Evolutionary conservation across 2,329 filamentous ascomycete genomes (phyloP).

Genomic region (Ophiocordyceps camponoti-leonardi): DNA sequence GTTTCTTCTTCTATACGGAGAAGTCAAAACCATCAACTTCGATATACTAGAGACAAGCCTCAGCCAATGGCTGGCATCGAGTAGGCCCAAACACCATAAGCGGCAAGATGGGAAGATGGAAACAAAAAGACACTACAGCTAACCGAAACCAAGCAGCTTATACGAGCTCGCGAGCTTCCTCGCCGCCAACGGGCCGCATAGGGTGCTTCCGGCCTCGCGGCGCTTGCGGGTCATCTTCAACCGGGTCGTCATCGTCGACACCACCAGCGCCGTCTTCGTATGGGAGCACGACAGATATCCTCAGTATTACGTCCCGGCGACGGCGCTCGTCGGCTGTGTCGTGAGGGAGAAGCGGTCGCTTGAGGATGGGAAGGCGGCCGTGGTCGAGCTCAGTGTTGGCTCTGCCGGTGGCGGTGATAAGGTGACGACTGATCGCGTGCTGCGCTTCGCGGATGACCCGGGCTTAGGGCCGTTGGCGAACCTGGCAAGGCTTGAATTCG

Average conservation of each 20-base stretch:
- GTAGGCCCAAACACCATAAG: too few species aligned
- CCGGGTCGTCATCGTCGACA: constrained; percentile 17
- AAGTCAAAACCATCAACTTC: too few species aligned
- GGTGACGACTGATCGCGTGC: constrained; percentile 13
- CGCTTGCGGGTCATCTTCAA: constrained; percentile 17
- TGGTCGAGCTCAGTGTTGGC: constrained; percentile 14
- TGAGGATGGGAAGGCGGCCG: constrained; percentile 10
- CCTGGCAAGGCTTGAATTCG: constrained; percentile 17
- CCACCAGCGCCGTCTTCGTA: constrained; percentile 17
- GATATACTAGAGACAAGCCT: too few species aligned
- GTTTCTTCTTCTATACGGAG: too few species aligned
- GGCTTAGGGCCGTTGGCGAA: constrained; percentile 15
- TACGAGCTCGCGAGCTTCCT: constrained; percentile 10
- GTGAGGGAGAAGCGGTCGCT: constrained; percentile 11
- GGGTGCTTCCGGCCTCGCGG: constrained; percentile 9
- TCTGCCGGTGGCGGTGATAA: constrained; percentile 7
- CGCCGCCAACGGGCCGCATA: constrained; percentile 10
- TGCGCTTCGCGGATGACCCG: constrained; percentile 21
- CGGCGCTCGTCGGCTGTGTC: constrained; percentile 12
- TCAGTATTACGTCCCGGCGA: constrained; percentile 22
- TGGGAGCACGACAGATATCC: constrained; percentile 32
- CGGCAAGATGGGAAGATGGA: too few species aligned
- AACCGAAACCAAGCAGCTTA: constrained; percentile 6
- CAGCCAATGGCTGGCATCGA: too few species aligned
- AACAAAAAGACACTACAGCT: too few species aligned